A percentile compares a stretch with the other conserved stretches of the same genome.
phyloP scores from a whole-genome alignment of 306 rosid species.

The Lathyrus sativus region DNA sequence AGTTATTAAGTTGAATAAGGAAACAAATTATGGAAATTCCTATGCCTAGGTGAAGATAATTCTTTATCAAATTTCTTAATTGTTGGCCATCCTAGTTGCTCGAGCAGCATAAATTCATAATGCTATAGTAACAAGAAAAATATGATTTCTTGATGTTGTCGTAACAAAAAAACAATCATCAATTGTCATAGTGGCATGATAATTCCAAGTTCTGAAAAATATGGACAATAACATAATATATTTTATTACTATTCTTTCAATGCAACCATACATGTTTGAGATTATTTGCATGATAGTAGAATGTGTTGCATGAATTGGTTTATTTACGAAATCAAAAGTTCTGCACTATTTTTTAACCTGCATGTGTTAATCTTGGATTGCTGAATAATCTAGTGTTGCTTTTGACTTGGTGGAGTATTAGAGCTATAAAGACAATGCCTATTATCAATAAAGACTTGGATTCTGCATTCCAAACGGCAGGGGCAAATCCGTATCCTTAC shows the following conservation, averaged over 20 bases:
- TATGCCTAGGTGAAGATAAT: background rate
- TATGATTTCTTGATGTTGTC: background rate
- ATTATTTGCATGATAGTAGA: conserved; percentile 28
- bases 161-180: conserved; percentile 10
- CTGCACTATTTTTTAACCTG: background rate
- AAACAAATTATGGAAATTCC: conserved; percentile 1
- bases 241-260: conserved; percentile 19
- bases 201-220: conserved; percentile 20
- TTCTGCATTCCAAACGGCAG: conserved; percentile 74
- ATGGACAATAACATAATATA: conserved; percentile 6
- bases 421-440: conserved; percentile 60
- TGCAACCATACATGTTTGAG: conserved; percentile 20
- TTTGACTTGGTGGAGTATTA: conserved; percentile 35
- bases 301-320: conserved; percentile 27
- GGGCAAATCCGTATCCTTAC: conserved; percentile 86
- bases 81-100: conserved; percentile 1
- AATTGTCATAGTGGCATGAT: background rate
- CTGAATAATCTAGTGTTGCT: conserved; percentile 40
- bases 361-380: conserved; percentile 32
- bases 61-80: background rate
- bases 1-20: conserved; percentile 3
- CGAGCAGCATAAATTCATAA: conserved; percentile 24
- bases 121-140: background rate
- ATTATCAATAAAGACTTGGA: conserved; percentile 70
- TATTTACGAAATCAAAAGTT: conserved; percentile 4